Conservation (phyloP, 176 grass and related monocot species). For the Areca catechu region DNA sequence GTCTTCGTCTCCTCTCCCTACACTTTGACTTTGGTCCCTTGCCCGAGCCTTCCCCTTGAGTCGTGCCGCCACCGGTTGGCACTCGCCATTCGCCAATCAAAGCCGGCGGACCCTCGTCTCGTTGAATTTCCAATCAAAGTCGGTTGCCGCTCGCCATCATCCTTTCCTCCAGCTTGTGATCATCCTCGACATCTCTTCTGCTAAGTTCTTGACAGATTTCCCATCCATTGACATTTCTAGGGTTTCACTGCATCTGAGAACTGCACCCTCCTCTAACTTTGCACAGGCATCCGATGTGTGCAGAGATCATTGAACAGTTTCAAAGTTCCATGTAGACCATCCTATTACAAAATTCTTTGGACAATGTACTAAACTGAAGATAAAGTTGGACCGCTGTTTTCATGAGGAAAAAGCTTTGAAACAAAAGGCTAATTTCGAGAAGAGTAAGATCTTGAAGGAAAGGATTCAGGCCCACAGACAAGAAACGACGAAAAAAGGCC, state of each 20-base stretch:
- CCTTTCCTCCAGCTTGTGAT: no score
- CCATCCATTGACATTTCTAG: no score
- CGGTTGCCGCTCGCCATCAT: no score
- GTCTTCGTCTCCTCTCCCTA: no score
- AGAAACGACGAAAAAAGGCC: conserved; percentile 51
- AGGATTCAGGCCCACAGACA: conserved; percentile 68
- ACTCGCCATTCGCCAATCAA: no score
- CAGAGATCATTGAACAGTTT: conserved; percentile 84
- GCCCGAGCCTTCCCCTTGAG: no score
- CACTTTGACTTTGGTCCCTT: no score
- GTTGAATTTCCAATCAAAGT: no score
- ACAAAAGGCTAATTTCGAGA: conserved; percentile 74
- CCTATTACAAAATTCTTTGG: conserved; percentile 77
- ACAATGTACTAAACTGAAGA: conserved; percentile 85
- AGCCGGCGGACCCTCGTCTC: no score
- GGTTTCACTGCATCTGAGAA: neutral
- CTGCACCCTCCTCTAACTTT: conserved; percentile 83
- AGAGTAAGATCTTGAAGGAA: conserved; percentile 87
- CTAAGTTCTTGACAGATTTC: no score
- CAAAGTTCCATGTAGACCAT: conserved; percentile 77
- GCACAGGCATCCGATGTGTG: conserved; percentile 84
- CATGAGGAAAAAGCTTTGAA: conserved; percentile 89
- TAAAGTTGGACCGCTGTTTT: conserved; percentile 82
- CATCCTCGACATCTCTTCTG: no score
- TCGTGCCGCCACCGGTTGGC: no score